Percentiles rank a stretch among this genome's conserved stretches.
Conservation (phyloP, 192 early-diverging fungal genomes). For the Podila epigama region DNA sequence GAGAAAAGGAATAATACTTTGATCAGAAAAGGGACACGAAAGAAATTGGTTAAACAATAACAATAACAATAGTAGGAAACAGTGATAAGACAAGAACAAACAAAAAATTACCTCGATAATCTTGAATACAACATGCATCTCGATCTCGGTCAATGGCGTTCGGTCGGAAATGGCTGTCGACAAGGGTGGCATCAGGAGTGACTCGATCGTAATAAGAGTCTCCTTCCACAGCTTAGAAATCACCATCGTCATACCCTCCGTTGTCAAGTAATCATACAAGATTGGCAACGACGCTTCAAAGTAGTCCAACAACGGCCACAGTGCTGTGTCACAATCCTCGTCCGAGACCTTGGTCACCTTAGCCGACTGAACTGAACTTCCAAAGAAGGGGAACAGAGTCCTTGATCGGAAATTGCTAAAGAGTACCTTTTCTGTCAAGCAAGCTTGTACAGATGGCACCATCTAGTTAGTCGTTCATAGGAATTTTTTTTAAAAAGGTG, state of each 20-base stretch:
- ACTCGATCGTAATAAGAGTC: constrained; percentile 70
- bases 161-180: constrained; percentile 60
- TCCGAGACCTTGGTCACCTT: constrained; percentile 48
- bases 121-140: constrained; percentile 72
- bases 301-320: constrained; percentile 77
- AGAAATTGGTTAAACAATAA: no score
- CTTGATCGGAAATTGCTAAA: constrained; percentile 53
- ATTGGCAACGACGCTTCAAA: constrained; percentile 75
- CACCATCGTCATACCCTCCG: constrained; percentile 69
- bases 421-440: constrained; percentile 67
- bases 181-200: constrained; percentile 76
- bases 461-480: no score
- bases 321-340: constrained; percentile 68
- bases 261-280: constrained; percentile 70
- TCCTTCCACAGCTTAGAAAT: constrained; percentile 78
- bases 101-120: constrained; percentile 70
- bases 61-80: no score
- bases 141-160: constrained; percentile 69
- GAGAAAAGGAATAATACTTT: neutral
- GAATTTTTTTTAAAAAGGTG: no score
- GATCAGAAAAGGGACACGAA: no score
- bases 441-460: constrained; percentile 65
- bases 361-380: constrained; percentile 16
- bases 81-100: no score
- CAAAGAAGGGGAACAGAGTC: constrained; percentile 33